These are phyloP conservation scores for Arachis stenosperma DNA, from an alignment of 306 rosid genomes.

Conservation along the genomic window DNA sequence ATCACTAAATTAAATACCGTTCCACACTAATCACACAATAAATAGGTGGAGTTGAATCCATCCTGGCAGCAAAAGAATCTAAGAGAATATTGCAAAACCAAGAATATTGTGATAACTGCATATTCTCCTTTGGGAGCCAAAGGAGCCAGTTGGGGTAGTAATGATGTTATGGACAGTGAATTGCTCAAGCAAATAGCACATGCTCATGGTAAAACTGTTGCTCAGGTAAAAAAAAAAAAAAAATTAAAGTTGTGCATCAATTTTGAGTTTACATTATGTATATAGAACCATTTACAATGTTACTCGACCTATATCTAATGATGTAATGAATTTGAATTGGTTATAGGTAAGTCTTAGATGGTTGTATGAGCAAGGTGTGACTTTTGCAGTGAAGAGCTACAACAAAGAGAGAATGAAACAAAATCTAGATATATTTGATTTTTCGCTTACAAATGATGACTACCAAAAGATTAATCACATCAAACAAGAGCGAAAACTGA, in stretches of 20 bases:
- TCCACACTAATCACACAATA: too few species aligned
- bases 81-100: constrained; percentile 44
- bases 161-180: constrained; percentile 49
- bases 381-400: constrained; percentile 49
- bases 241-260: background rate
- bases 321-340: too few species aligned
- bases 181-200: constrained; percentile 46
- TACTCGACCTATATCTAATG: too few species aligned
- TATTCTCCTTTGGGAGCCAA: constrained; percentile 51
- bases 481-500: constrained; percentile 9
- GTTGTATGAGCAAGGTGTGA: constrained; percentile 49
- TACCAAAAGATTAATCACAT: constrained; percentile 49
- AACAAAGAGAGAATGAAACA: constrained; percentile 53
- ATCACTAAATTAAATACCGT: too few species aligned
- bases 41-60: constrained; percentile 52
- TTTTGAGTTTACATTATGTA: too few species aligned
- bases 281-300: too few species aligned
- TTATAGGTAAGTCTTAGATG: constrained; percentile 41
- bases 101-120: constrained; percentile 45
- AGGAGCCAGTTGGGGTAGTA: constrained; percentile 45
- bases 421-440: constrained; percentile 48
- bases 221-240: constrained; percentile 32
- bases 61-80: constrained; percentile 50
- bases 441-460: constrained; percentile 44
- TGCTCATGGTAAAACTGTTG: constrained; percentile 49